Conservation (phyloP, 345 rosid species). For the Arabidopsis suecica region DNA sequence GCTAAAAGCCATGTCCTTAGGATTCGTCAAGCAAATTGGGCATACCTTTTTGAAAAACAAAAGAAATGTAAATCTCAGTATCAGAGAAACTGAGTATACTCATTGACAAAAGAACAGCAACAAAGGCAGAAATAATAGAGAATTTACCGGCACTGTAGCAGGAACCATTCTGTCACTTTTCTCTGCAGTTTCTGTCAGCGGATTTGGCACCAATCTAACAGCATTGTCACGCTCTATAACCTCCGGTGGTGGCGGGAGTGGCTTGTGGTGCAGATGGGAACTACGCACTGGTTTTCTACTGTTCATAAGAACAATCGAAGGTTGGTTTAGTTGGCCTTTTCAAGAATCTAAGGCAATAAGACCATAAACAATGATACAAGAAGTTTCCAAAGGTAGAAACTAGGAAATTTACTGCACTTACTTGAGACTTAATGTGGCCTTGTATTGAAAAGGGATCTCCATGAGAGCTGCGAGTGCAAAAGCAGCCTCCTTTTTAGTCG, state of each 20-base stretch:
- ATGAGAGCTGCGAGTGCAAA: constrained; percentile 97
- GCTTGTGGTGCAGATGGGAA: constrained; percentile 44
- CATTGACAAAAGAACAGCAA: neutral
- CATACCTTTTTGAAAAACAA: constrained; percentile 61
- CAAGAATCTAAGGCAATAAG: constrained; percentile 11
- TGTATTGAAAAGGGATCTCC: constrained; percentile 93
- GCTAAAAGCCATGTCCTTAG: constrained; percentile 95
- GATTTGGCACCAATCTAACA: constrained; percentile 47
- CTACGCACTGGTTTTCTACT: constrained; percentile 45
- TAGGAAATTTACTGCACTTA: constrained; percentile 43
- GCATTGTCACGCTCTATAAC: constrained; percentile 69
- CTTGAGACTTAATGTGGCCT: constrained; percentile 70
- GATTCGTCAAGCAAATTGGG: constrained; percentile 91
- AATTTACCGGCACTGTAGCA: constrained; percentile 52
- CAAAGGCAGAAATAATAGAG: neutral
- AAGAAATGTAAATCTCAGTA: neutral
- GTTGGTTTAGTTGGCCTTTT: constrained; percentile 22
- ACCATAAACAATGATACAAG: neutral
- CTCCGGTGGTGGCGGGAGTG: constrained; percentile 80
- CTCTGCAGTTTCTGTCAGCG: constrained; percentile 39
- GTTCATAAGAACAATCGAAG: constrained; percentile 45
- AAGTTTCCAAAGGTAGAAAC: neutral
- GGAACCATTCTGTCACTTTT: constrained; percentile 49
- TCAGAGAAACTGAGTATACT: neutral
- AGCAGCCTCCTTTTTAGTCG: constrained; percentile 76